Percentiles rank a stretch among this genome's conserved stretches.
Conservation (phyloP, 1,284 basidiomycete species). For the Ceratobasidium sp. region DNA sequence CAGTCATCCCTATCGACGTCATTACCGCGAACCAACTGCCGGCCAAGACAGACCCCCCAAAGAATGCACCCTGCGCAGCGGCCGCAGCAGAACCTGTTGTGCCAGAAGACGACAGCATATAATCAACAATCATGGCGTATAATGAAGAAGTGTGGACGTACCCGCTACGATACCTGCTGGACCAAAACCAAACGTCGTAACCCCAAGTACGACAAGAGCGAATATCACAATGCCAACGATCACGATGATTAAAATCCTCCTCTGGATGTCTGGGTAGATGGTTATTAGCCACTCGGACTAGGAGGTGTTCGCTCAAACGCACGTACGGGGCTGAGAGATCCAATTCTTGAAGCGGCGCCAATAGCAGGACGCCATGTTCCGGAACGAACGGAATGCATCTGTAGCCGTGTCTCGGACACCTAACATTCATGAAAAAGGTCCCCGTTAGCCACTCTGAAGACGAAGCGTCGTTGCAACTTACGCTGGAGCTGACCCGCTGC, state of each 20-base stretch:
- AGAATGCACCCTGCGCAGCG: background rate
- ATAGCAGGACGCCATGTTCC: background rate
- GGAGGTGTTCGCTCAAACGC: background rate
- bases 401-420: background rate
- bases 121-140: background rate
- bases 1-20: constrained; percentile 6
- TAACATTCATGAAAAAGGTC: too few relatives aligned
- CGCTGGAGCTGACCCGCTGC: background rate
- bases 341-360: background rate
- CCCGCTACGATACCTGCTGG: constrained; percentile 14
- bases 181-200: background rate
- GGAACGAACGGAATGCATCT: background rate
- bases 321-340: constrained; percentile 1
- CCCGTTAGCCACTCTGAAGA: background rate
- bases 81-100: constrained; percentile 11
- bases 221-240: background rate
- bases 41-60: background rate
- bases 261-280: background rate
- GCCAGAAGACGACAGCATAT: too few relatives aligned
- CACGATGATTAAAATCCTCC: background rate
- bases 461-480: background rate
- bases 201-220: background rate
- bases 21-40: background rate
- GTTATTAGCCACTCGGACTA: background rate
- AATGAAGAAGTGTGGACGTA: background rate